Evolutionary conservation across 805 yeast species (phyloP).

Genomic region (Yamadazyma sp.): DNA sequence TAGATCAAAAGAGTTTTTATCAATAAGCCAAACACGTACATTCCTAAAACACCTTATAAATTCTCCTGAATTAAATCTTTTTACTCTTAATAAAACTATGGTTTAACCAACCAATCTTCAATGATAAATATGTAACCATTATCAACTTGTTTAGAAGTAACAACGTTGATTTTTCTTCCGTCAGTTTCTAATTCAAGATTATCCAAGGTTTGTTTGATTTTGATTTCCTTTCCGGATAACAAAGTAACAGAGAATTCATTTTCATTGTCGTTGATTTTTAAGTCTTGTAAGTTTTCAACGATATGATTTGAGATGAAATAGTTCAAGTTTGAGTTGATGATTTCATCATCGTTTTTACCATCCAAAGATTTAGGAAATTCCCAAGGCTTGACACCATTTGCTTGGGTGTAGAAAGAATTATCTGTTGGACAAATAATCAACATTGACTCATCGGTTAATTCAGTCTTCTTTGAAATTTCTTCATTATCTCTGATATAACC

Average conservation of each 20-base stretch:
- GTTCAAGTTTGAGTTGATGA: slow-evolving; percentile 49
- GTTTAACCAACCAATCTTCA: slow-evolving; percentile 30
- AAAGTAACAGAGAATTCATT: slow-evolving; percentile 5
- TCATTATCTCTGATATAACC: slow-evolving; percentile 66
- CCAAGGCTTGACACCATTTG: slow-evolving; percentile 74
- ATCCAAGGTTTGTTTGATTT: slow-evolving; percentile 4
- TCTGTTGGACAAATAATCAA: slow-evolving; percentile 74
- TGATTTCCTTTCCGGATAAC: slow-evolving; percentile 16
- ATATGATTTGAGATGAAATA: slow-evolving; percentile 65
- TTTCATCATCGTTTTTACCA: slow-evolving; percentile 43
- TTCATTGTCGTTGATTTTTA: slow-evolving; percentile 9
- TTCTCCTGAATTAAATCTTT: too few relatives aligned
- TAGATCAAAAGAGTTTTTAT: background rate
- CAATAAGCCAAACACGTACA: slow-evolving; percentile 3
- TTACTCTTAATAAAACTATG: slow-evolving; percentile 9
- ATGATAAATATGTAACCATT: slow-evolving; percentile 39
- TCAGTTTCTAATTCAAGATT: slow-evolving; percentile 3
- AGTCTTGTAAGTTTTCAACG: slow-evolving; percentile 28
- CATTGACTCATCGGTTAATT: slow-evolving; percentile 37
- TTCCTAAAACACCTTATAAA: too few relatives aligned
- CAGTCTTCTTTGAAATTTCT: slow-evolving; percentile 47
- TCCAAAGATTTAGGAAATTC: slow-evolving; percentile 60
- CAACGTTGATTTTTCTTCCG: slow-evolving; percentile 19
- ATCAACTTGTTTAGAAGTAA: slow-evolving; percentile 28
- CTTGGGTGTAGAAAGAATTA: slow-evolving; percentile 40